These are phyloP conservation scores for Picea sitchensis DNA, from an alignment of 75 land plant genomes.

Conservation along the genomic window DNA sequence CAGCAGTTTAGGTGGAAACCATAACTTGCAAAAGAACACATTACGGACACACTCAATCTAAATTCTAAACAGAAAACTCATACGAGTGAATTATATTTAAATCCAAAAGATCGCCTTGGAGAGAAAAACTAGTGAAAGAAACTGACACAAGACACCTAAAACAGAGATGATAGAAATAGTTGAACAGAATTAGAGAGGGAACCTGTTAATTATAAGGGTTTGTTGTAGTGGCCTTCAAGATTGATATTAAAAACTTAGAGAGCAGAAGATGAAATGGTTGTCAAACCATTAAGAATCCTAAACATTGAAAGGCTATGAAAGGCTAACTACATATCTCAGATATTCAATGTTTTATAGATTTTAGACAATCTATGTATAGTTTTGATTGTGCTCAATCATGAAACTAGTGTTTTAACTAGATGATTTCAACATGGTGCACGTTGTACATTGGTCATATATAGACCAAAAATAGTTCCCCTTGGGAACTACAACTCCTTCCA, in stretches of 20 bases:
- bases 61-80: not conserved
- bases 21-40: not conserved
- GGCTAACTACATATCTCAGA: not conserved
- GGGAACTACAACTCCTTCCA: not conserved
- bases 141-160: not conserved
- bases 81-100: too few species aligned
- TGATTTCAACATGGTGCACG: not conserved
- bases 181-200: not conserved
- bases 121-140: too few species aligned
- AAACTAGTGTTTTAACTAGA: not conserved
- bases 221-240: not conserved
- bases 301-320: too few species aligned
- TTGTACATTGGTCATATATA: not conserved
- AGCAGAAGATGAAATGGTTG: not conserved
- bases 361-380: too few species aligned
- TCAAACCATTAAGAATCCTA: not conserved
- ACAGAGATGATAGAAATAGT: constrained; percentile 6
- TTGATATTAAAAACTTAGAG: not conserved
- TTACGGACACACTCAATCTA: not conserved
- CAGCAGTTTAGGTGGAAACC: not conserved
- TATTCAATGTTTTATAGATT: not conserved
- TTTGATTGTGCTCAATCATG: not conserved
- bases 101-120: too few species aligned
- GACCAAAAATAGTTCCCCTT: not conserved
- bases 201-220: not conserved